Conservation (phyloP, 1,284 basidiomycete genomes). For the Leucoagaricus sp. region DNA sequence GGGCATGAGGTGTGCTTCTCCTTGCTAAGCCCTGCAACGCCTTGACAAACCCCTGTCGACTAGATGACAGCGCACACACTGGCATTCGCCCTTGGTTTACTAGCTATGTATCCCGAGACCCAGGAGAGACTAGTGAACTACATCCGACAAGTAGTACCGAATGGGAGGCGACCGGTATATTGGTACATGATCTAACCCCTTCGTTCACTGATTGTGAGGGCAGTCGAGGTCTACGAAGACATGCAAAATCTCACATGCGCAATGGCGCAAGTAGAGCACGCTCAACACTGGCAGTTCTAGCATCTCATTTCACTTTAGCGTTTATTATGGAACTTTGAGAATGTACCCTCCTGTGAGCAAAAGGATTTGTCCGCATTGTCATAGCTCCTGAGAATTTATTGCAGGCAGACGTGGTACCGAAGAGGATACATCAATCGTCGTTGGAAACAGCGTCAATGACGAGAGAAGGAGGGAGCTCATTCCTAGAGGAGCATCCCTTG, state of each 20-base stretch:
- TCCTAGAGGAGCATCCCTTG: slow-evolving; percentile 44
- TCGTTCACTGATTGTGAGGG: not conserved
- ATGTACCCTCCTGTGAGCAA: slow-evolving; percentile 60
- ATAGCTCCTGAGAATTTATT: slow-evolving; percentile 31
- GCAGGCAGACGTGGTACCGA: slow-evolving; percentile 3
- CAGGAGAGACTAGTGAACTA: slow-evolving; percentile 62
- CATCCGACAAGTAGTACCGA: slow-evolving; percentile 43
- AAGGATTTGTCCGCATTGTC: slow-evolving; percentile 16
- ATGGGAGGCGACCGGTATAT: slow-evolving; percentile 44
- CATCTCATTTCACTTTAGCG: slow-evolving; percentile 33
- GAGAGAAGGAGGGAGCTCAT: slow-evolving; percentile 34
- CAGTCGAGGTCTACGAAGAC: slow-evolving; percentile 53
- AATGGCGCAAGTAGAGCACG: slow-evolving; percentile 37
- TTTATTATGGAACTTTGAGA: slow-evolving; percentile 61
- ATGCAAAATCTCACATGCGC: slow-evolving; percentile 45
- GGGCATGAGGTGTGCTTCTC: too few relatives aligned
- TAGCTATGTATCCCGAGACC: slow-evolving; percentile 54
- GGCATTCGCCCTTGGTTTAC: slow-evolving; percentile 52
- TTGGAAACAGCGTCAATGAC: slow-evolving; percentile 13
- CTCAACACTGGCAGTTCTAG: not conserved
- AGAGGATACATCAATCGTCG: slow-evolving; percentile 11
- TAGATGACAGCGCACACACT: slow-evolving; percentile 45
- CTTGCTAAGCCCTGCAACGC: too few relatives aligned
- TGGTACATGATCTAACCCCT: not conserved
- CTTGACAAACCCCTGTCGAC: too few relatives aligned